phyloP scores from a whole-genome alignment of 352 stramenopile species.

The Phytopythium sindhum region DNA sequence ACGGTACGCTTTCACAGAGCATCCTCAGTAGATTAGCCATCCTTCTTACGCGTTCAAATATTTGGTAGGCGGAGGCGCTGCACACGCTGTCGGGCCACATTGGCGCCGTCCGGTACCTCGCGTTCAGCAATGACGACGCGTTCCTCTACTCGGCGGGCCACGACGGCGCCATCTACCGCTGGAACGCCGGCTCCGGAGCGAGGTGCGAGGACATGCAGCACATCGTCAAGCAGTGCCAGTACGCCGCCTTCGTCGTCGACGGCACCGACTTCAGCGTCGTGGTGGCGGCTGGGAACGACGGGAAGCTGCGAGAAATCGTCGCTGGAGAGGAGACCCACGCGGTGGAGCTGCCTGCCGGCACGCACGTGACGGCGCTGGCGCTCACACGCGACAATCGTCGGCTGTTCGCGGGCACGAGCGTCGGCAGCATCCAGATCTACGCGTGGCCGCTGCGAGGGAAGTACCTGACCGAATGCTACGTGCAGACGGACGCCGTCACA shows the following conservation, averaged over 20 bases:
- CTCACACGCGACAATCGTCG: slow-evolving; percentile 56
- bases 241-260: slow-evolving; percentile 54
- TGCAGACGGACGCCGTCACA: slow-evolving; percentile 58
- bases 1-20: slow-evolving; percentile 37
- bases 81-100: slow-evolving; percentile 83
- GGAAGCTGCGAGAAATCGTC: slow-evolving; percentile 62
- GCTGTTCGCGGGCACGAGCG: slow-evolving; percentile 65
- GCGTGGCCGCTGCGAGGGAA: slow-evolving; percentile 52
- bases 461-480: slow-evolving; percentile 40
- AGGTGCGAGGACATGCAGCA: slow-evolving; percentile 75
- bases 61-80: slow-evolving; percentile 43
- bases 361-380: slow-evolving; percentile 48
- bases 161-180: slow-evolving; percentile 82
- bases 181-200: slow-evolving; percentile 48
- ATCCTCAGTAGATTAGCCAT: not conserved
- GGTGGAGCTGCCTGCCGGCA: slow-evolving; percentile 39
- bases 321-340: slow-evolving; percentile 53
- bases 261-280: slow-evolving; percentile 42
- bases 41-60: not conserved
- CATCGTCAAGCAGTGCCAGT: slow-evolving; percentile 76
- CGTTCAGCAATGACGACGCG: slow-evolving; percentile 68
- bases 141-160: slow-evolving; percentile 75
- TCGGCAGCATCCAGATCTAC: slow-evolving; percentile 61
- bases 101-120: slow-evolving; percentile 55
- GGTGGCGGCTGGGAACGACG: slow-evolving; percentile 57